Base-by-base conservation (phyloP, 2,329 filamentous ascomycete genomes). In the Ophiocordyceps robertsii region DNA sequence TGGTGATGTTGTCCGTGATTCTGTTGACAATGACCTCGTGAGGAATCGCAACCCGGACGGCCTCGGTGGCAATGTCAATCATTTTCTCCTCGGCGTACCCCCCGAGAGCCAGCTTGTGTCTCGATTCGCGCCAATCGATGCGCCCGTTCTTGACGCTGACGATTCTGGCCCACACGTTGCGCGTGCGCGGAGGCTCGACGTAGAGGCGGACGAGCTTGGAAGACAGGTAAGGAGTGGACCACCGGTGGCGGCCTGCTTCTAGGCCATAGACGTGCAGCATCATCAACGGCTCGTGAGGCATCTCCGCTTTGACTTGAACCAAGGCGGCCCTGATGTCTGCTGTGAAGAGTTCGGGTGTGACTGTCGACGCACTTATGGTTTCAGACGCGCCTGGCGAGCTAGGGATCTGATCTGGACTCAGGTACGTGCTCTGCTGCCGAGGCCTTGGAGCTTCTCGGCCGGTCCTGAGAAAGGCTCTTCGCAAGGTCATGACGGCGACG, bases 1-100 rank as follows among this genome's bases (percentile, higher is more conserved):
- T 98, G 52, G 85, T 77, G 41, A 93, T 68, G 54, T 96, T 98
- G 64, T 98, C 92, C n/a, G 90, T 84, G 46, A 98, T 82, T 46
- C 82, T 82, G 61, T 92, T 84, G 54, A 96, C 74, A 21, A 93
- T 78, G 51, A 98, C 75, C 53, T 95, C 88, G 61, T 96, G 88
- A 2, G 93, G 92, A 11, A 98, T 80, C 6, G 82, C 87, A 37
- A 96, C 59, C 12, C 92, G 80, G 47, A 95, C 84, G 10, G 89
- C 88, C 51, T 96, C 92, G 0, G 84, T 77, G 35, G 77, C 79
- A 9, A 95, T 62, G 58, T 98, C 92, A 43, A 95, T 77, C 41
- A 89, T 83, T 49, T 78, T 86, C 46, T 95, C 86, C 27, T 88
- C 79, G 1, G 78, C 68, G 37, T 78, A 61, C 2, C 62, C 72